A percentile compares a stretch with the other conserved stretches of the same genome.
Conservation (phyloP, 2,329 filamentous ascomycete species). For the Ascochyta pisi region DNA sequence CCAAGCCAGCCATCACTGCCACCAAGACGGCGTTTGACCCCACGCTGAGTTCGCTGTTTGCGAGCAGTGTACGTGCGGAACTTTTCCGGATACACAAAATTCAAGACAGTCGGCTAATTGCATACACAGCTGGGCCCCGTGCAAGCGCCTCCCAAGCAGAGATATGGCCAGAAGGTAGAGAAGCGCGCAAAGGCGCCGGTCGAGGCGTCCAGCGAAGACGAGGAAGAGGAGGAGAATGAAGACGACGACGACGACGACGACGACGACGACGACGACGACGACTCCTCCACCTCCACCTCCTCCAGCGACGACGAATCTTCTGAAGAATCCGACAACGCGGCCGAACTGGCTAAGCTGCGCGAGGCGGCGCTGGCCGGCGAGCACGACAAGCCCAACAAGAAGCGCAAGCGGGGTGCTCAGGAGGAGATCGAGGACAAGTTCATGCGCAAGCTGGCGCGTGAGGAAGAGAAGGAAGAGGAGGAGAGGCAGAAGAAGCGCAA, state of each 20-base stretch:
- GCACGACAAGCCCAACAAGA: conserved; percentile 43
- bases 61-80: conserved; percentile 46
- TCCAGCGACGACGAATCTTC: conserved; percentile 24
- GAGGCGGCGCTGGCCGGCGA: conserved; percentile 37
- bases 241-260: conserved; percentile 32
- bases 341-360: conserved; percentile 33
- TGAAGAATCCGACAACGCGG: conserved; percentile 32
- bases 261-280: conserved; percentile 30
- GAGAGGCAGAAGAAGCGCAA: conserved; percentile 48
- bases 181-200: conserved; percentile 24
- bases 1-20: conserved; percentile 30
- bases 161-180: conserved; percentile 38
- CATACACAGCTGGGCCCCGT: conserved; percentile 43
- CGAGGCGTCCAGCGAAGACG: conserved; percentile 55
- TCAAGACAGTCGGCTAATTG: conserved; percentile 20
- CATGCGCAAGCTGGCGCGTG: conserved; percentile 66
- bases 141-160: conserved; percentile 50
- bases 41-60: conserved; percentile 56
- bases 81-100: conserved; percentile 1
- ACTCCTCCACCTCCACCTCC: too few relatives aligned
- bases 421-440: conserved; percentile 75
- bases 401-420: conserved; percentile 61
- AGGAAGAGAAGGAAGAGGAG: conserved; percentile 53
- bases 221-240: conserved; percentile 57
- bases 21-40: conserved; percentile 52